Percentiles rank a stretch among this genome's conserved stretches.
phyloP scores from a whole-genome alignment of 257 asterid species.

The Ajuga chamaepitys region DNA sequence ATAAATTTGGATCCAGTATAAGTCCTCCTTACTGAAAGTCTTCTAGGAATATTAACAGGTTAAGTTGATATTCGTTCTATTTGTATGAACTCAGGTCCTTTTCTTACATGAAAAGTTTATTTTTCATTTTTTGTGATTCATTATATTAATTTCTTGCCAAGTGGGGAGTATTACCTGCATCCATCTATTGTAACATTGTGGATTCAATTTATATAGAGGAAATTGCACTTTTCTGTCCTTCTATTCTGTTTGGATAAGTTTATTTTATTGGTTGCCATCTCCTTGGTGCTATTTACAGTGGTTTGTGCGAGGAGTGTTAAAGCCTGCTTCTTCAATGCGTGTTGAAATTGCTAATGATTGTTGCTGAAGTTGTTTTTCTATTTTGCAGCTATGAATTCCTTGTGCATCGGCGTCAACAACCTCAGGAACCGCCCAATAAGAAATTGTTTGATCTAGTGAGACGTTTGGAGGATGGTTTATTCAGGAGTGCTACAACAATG shows the following conservation, averaged over 20 bases:
- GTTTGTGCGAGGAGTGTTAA: background rate
- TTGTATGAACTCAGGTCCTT: background rate
- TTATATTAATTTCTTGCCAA: background rate
- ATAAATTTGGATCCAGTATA: background rate
- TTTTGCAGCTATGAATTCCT: conserved; percentile 62
- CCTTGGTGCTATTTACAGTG: conserved; percentile 3
- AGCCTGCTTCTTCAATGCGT: background rate
- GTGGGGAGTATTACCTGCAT: no score
- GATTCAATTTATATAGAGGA: no score
- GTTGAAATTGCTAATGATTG: conserved; percentile 5
- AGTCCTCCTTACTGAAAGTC: background rate
- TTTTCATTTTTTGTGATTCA: background rate
- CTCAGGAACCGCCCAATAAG: conserved; percentile 39
- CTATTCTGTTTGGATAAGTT: no score
- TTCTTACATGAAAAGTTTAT: background rate
- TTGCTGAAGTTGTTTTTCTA: conserved; percentile 17
- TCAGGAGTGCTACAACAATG: conserved; percentile 63
- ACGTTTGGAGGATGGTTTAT: conserved; percentile 79
- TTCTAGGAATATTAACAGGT: background rate
- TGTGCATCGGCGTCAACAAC: conserved; percentile 43
- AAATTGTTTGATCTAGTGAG: conserved; percentile 61
- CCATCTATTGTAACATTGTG: no score
- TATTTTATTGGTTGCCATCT: background rate
- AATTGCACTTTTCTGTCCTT: no score
- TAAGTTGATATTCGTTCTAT: background rate